These are phyloP conservation scores for Pichia eremophila DNA, from an alignment of 805 yeast species.

Conservation along the genomic window DNA sequence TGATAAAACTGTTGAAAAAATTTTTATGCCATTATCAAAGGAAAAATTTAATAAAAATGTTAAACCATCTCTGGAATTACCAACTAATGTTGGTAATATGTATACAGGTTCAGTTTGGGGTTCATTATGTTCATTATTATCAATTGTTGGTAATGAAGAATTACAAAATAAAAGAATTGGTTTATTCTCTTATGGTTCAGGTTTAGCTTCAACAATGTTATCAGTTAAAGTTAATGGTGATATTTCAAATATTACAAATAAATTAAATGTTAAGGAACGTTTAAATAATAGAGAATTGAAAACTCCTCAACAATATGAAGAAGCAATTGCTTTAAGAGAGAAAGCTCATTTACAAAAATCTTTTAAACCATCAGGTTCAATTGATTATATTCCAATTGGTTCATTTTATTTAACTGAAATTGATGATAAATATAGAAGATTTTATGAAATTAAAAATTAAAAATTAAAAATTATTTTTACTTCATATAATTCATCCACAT, in stretches of 20 bases:
- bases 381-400: conserved; percentile 63
- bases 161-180: conserved; percentile 82
- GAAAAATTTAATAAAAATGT: conserved; percentile 59
- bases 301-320: conserved; percentile 76
- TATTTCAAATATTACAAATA: conserved; percentile 52
- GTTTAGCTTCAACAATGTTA: conserved; percentile 86
- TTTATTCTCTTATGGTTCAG: conserved; percentile 95
- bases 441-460: conserved; percentile 60
- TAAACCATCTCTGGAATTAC: conserved; percentile 69
- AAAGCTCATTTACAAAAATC: conserved; percentile 74
- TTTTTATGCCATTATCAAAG: conserved; percentile 71
- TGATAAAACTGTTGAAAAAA: conserved; percentile 77
- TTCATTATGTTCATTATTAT: conserved; percentile 72
- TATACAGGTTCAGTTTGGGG: conserved; percentile 93
- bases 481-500: no score
- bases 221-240: conserved; percentile 78
- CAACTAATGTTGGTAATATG: conserved; percentile 97
- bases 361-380: conserved; percentile 70
- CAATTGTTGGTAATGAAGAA: conserved; percentile 61
- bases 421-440: conserved; percentile 85
- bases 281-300: conserved; percentile 55
- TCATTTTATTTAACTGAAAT: conserved; percentile 75
- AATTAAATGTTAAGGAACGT: conserved; percentile 58
- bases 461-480: no score
- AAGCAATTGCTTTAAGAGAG: conserved; percentile 79